Conservation (phyloP, 768 basidiomycete genomes). For the Favolaschia claudopus region DNA sequence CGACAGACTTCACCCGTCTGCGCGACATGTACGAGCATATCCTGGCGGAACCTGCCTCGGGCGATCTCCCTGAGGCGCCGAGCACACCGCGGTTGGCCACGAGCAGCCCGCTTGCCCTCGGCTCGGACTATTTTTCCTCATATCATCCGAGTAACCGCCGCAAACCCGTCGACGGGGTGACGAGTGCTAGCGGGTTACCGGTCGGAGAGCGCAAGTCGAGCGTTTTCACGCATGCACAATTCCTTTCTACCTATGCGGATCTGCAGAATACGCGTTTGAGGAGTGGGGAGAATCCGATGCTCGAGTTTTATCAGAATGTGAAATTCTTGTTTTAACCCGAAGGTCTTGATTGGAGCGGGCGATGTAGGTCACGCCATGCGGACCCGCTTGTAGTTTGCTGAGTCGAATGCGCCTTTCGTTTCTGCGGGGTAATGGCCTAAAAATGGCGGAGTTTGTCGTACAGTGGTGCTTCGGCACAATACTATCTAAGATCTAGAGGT, state of each 20-base stretch:
- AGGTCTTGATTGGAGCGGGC: no score
- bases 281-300: slow-evolving; percentile 89
- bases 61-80: slow-evolving; percentile 28
- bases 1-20: slow-evolving; percentile 85
- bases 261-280: slow-evolving; percentile 70
- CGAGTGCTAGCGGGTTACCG: slow-evolving; percentile 78
- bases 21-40: slow-evolving; percentile 91
- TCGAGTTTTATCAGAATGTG: slow-evolving; percentile 92
- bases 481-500: no score
- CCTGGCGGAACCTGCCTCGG: slow-evolving; percentile 63
- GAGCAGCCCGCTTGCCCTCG: slow-evolving; percentile 58
- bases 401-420: no score
- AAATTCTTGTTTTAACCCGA: slow-evolving; percentile 82
- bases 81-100: slow-evolving; percentile 62
- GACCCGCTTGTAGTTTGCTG: no score
- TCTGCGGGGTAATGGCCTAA: no score
- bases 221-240: slow-evolving; percentile 90
- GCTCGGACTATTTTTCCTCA: slow-evolving; percentile 77
- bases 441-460: no score
- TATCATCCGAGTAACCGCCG: slow-evolving; percentile 64
- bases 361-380: no score
- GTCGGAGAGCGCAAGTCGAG: slow-evolving; percentile 82
- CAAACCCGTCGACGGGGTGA: slow-evolving; percentile 71
- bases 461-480: no score
- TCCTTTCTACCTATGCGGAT: slow-evolving; percentile 86